Percentiles rank a stretch among this genome's conserved stretches.
Evolutionary conservation across 371 early-diverging fungal species (phyloP).

Genomic region (Lichtheimia corymbifera): DNA sequence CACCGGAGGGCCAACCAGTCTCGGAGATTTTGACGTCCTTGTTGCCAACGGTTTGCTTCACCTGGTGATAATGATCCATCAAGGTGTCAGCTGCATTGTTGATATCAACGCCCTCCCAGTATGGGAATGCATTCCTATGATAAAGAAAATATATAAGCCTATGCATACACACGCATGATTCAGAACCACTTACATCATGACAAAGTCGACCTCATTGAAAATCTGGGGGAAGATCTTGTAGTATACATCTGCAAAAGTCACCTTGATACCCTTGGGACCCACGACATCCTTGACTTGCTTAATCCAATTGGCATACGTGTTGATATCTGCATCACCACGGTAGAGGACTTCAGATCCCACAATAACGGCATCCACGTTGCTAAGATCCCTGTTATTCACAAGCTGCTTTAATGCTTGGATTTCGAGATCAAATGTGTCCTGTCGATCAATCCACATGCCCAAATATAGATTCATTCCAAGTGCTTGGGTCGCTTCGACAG

Average conservation of each 20-base stretch:
- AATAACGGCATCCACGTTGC: conserved; percentile 53
- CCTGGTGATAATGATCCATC: conserved; percentile 48
- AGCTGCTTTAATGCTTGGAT: conserved; percentile 46
- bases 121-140: conserved; percentile 63
- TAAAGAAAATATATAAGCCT: neutral
- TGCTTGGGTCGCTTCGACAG: conserved; percentile 58
- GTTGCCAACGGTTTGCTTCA: conserved; percentile 38
- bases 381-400: conserved; percentile 27
- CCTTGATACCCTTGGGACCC: conserved; percentile 28
- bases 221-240: conserved; percentile 48
- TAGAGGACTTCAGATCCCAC: conserved; percentile 68
- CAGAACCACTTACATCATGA: conserved; percentile 43
- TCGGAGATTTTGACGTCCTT: conserved; percentile 65
- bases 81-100: conserved; percentile 48
- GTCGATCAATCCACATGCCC: conserved; percentile 64
- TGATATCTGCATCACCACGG: conserved; percentile 49
- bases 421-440: conserved; percentile 50
- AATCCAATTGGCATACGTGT: conserved; percentile 38
- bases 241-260: conserved; percentile 64
- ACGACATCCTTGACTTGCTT: conserved; percentile 32
- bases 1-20: conserved; percentile 69
- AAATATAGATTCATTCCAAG: conserved; percentile 58
- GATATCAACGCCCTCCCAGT: conserved; percentile 64
- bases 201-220: conserved; percentile 56
- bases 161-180: neutral